Percentiles rank a stretch among this genome's conserved stretches.
phyloP scores from a whole-genome alignment of 768 basidiomycete genomes.

The Boletus pseudopeckii region DNA sequence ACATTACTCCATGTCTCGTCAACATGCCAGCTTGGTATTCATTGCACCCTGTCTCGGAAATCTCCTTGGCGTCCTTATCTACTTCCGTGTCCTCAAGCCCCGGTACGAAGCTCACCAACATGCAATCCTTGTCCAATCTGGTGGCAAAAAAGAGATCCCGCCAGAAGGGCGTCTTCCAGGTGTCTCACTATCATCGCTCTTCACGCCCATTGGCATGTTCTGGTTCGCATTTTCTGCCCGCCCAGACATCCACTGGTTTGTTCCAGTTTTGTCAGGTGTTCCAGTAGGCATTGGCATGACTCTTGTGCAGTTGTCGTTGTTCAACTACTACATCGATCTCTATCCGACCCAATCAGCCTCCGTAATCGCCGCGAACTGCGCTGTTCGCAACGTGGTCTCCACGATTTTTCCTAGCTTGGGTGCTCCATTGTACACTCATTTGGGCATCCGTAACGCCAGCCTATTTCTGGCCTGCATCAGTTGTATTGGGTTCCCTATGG shows the following conservation, averaged over 20 bases:
- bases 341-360: constrained; percentile 24
- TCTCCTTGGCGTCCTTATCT: constrained; percentile 20
- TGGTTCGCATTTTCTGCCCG: constrained; percentile 25
- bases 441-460: constrained; percentile 20
- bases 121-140: constrained; percentile 11
- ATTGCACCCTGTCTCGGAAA: constrained; percentile 25
- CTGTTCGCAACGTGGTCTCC: constrained; percentile 12
- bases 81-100: constrained; percentile 23
- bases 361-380: constrained; percentile 23
- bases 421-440: constrained; percentile 12
- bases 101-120: constrained; percentile 19
- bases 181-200: constrained; percentile 16
- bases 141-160: constrained; percentile 14
- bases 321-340: constrained; percentile 28
- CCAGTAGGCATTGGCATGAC: constrained; percentile 29
- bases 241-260: constrained; percentile 20
- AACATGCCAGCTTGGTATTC: constrained; percentile 20
- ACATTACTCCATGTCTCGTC: constrained; percentile 22
- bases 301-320: constrained; percentile 23
- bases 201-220: constrained; percentile 25
- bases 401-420: constrained; percentile 21
- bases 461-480: constrained; percentile 22
- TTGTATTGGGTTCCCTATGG: constrained; percentile 16
- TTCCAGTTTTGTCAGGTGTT: constrained; percentile 23
- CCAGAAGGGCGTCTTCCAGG: constrained; percentile 24